These are phyloP conservation scores for Lagenidium sp. DNA, from an alignment of 352 stramenopile species.

Conservation along the genomic window DNA sequence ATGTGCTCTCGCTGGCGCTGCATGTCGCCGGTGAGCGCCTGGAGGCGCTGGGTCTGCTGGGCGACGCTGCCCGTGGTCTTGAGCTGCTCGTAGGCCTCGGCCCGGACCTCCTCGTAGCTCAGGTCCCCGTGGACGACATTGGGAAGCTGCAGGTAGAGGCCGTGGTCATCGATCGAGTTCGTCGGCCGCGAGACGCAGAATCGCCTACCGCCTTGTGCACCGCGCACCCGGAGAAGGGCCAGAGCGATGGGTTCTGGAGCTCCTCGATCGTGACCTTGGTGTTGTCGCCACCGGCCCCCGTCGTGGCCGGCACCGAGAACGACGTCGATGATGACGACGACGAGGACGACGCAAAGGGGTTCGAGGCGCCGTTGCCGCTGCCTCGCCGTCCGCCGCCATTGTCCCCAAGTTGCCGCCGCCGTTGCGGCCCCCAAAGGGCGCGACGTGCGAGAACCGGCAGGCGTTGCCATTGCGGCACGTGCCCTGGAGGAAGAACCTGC, in stretches of 20 bases:
- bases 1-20: constrained; percentile 41
- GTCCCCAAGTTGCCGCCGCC: constrained; percentile 8
- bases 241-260: constrained; percentile 36
- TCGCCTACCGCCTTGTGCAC: constrained; percentile 49
- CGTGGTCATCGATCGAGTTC: neutral
- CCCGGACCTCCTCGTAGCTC: constrained; percentile 50
- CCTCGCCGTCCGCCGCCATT: constrained; percentile 1
- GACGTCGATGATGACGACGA: constrained; percentile 1
- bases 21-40: constrained; percentile 29
- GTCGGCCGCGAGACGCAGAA: neutral
- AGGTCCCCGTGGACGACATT: constrained; percentile 51
- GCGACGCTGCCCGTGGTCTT: constrained; percentile 29
- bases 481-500: constrained; percentile 65
- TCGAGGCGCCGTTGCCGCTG: constrained; percentile 2
- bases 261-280: constrained; percentile 41
- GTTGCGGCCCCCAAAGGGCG: constrained; percentile 9
- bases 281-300: constrained; percentile 6
- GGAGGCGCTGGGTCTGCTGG: constrained; percentile 31
- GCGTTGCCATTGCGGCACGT: constrained; percentile 59
- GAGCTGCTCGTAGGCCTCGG: constrained; percentile 51
- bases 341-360: neutral
- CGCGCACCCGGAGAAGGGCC: constrained; percentile 55
- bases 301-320: constrained; percentile 9
- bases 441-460: constrained; percentile 56
- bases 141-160: constrained; percentile 19